Evolutionary conservation across 306 rosid species (phyloP).

Genomic region (Lablab purpureus): DNA sequence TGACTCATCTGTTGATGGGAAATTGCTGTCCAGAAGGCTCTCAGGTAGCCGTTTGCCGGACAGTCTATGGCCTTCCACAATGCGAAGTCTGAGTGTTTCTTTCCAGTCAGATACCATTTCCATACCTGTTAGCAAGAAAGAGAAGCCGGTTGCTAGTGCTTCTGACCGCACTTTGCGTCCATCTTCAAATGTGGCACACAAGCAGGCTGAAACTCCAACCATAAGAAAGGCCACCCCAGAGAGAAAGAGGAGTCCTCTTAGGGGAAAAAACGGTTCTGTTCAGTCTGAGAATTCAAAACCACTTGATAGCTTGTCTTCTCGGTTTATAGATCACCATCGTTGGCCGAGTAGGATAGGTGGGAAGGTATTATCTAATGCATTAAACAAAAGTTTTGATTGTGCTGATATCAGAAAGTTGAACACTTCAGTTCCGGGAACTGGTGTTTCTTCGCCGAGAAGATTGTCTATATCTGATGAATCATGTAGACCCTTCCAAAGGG

Average conservation of each 20-base stretch:
- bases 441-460: slow-evolving; percentile 62
- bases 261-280: slow-evolving; percentile 64
- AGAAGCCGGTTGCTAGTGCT: slow-evolving; percentile 63
- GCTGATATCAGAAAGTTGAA: slow-evolving; percentile 51
- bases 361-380: slow-evolving; percentile 59
- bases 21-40: slow-evolving; percentile 52
- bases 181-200: slow-evolving; percentile 78
- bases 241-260: slow-evolving; percentile 83
- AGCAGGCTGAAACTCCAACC: slow-evolving; percentile 57
- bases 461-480: slow-evolving; percentile 47
- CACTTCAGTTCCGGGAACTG: slow-evolving; percentile 53
- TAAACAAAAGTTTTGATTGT: slow-evolving; percentile 61
- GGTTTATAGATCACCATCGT: slow-evolving; percentile 76
- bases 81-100: slow-evolving; percentile 93
- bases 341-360: slow-evolving; percentile 83
- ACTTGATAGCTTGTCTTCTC: slow-evolving; percentile 62
- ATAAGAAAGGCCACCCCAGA: slow-evolving; percentile 73
- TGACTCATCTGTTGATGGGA: slow-evolving; percentile 64
- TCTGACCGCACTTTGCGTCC: slow-evolving; percentile 75
- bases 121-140: slow-evolving; percentile 83
- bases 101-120: slow-evolving; percentile 84
- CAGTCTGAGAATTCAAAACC: slow-evolving; percentile 90
- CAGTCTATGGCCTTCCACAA: slow-evolving; percentile 91
- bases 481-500: slow-evolving; percentile 60
- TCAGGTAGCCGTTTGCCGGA: slow-evolving; percentile 61